Evolutionary conservation across 192 early-diverging fungal species (phyloP), one percentile per base, ranked within the genome.

Genomic region (Dissophora globulifera): DNA sequence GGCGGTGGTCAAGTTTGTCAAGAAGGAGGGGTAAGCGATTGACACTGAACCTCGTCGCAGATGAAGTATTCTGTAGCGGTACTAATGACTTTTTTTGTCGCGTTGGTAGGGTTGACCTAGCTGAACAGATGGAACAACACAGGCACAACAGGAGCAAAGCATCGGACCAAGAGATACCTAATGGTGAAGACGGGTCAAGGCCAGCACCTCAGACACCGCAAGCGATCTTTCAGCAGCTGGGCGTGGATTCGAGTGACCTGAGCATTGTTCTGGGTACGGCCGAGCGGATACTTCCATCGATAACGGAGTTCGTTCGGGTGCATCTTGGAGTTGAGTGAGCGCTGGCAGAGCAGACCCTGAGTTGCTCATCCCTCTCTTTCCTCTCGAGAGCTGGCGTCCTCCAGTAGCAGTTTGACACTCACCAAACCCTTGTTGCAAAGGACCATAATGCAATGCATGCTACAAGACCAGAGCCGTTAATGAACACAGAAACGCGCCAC

Each of bases 261-360:
- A 71, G 67, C 12, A 79, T 85, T 26, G 63, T 85, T 13, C 65
- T 85, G 8, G 78, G 82, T 1, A 80, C 79, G 3, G 84, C 84
- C 7, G 84, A 85, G 20, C 69, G 83, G 30, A 48, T 85, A 35
- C 63, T 79, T 26, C 82, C 82, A 11, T 79, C 82, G 0, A 78
- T 81, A 48, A 67, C 81, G 6, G 78, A 82, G 26, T 83, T 84
- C 65, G 59, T 81, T 7, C 45, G 72, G 15, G 72, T 66, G 4
- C 42, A 62, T 30, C 51, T 76, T 9, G 72, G 63, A 7, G 64
- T 75, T n/a, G 72, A 66, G 12, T 76, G 47, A 76, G 20, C 43
- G 5, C 10, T 45, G 43, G 17, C 38, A 40, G 13, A 10, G 8
- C 38, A 40, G 8, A 40, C 13, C 38, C 7, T 40, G n/a, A n/a